Percentiles rank a stretch among this genome's conserved stretches.
phyloP scores from a whole-genome alignment of 257 asterid genomes.

The Lycium ferocissimum region DNA sequence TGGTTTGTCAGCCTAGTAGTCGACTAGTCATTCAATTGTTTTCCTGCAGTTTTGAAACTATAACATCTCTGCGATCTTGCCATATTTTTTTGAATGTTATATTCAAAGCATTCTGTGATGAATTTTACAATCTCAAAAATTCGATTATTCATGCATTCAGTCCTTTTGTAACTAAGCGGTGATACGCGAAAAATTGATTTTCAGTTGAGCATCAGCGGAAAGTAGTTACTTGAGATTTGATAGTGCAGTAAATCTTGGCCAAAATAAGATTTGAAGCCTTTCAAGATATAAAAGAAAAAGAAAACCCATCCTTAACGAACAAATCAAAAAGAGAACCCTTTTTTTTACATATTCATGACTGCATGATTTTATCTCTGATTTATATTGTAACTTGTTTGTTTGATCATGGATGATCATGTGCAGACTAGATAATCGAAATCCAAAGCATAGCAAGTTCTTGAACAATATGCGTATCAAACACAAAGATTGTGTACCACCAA shows the following conservation, averaged over 20 bases:
- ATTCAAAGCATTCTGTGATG: background rate
- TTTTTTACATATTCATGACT: background rate
- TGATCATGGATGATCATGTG: slow-evolving; percentile 31
- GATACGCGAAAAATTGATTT: background rate
- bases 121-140: background rate
- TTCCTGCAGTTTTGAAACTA: background rate
- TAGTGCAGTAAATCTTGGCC: background rate
- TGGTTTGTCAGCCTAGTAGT: background rate
- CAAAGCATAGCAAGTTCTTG: slow-evolving; percentile 70
- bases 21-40: background rate
- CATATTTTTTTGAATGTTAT: slow-evolving; percentile 9
- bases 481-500: slow-evolving; percentile 72
- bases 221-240: background rate
- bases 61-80: background rate
- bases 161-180: background rate
- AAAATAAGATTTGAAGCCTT: background rate
- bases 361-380: background rate
- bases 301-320: background rate
- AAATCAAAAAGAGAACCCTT: background rate
- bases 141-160: background rate
- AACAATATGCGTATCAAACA: slow-evolving; percentile 62
- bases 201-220: background rate
- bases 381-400: slow-evolving; percentile 25
- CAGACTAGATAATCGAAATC: slow-evolving; percentile 51
- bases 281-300: background rate